These are phyloP conservation scores for Monascus ruber DNA, from an alignment of 2,329 filamentous ascomycete species.

Conservation along the genomic window DNA sequence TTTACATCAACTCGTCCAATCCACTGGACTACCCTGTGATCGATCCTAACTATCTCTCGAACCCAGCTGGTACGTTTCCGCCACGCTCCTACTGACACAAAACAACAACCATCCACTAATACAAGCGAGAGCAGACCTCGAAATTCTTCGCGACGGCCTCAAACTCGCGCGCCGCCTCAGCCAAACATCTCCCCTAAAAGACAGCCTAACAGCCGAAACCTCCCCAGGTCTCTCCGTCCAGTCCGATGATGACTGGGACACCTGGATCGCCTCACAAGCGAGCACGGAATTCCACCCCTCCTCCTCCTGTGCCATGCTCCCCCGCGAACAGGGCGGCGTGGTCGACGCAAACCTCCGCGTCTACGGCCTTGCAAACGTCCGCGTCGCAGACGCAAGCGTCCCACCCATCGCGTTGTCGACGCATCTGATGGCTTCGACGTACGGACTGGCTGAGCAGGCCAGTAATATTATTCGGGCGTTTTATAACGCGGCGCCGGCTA, in stretches of 20 bases:
- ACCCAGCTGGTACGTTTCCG: slow-evolving; percentile 12
- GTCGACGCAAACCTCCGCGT: slow-evolving; percentile 18
- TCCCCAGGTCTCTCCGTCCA: slow-evolving; percentile 10
- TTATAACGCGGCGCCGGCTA: slow-evolving; percentile 6
- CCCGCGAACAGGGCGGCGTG: slow-evolving; percentile 14
- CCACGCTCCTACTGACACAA: background rate
- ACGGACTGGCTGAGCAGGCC: slow-evolving; percentile 21
- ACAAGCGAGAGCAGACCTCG: slow-evolving; percentile 6
- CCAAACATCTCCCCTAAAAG: slow-evolving; percentile 10
- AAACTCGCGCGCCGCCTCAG: slow-evolving; percentile 15
- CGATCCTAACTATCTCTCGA: slow-evolving; percentile 16
- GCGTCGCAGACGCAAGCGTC: slow-evolving; percentile 19
- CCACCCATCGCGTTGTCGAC: slow-evolving; percentile 19
- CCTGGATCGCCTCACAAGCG: slow-evolving; percentile 10
- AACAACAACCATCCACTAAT: too few relatives aligned
- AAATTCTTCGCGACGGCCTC: slow-evolving; percentile 15
- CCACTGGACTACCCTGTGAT: slow-evolving; percentile 18
- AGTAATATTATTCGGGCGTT: slow-evolving; percentile 15
- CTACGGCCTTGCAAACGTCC: slow-evolving; percentile 19
- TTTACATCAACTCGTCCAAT: slow-evolving; percentile 20
- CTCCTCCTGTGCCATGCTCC: slow-evolving; percentile 17
- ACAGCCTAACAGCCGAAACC: slow-evolving; percentile 11
- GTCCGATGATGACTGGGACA: slow-evolving; percentile 13
- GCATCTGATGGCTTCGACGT: slow-evolving; percentile 24
- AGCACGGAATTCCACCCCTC: slow-evolving; percentile 17